These are phyloP conservation scores for Neurospora sp. DNA, from an alignment of 495 filamentous ascomycete species.

Conservation along the genomic window DNA sequence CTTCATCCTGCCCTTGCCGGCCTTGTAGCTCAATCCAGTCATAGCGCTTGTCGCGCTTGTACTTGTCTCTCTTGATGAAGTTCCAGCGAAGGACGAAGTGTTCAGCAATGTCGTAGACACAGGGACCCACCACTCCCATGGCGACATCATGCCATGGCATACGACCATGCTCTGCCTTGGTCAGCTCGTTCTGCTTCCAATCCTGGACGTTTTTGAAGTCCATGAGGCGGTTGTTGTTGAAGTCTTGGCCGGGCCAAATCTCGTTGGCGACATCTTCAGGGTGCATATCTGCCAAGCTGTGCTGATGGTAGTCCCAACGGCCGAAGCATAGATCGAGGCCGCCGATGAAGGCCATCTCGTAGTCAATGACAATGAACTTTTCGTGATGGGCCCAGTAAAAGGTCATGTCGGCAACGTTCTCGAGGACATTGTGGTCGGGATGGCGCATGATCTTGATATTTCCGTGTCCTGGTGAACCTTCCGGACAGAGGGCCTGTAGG, in stretches of 20 bases:
- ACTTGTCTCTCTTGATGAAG: slow-evolving; percentile 93
- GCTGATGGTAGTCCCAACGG: slow-evolving; percentile 80
- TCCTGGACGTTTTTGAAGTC: slow-evolving; percentile 86
- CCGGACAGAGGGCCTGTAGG: slow-evolving; percentile 66
- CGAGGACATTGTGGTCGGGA: slow-evolving; percentile 89
- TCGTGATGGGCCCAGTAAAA: slow-evolving; percentile 99
- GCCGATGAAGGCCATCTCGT: slow-evolving; percentile 80
- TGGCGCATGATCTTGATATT: slow-evolving; percentile 89
- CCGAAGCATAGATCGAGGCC: slow-evolving; percentile 96
- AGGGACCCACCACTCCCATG: slow-evolving; percentile 81
- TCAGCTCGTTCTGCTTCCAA: slow-evolving; percentile 90
- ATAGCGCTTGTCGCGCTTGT: slow-evolving; percentile 71
- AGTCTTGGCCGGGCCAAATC: slow-evolving; percentile 92
- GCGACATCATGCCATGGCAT: slow-evolving; percentile 98
- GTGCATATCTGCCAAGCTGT: slow-evolving; percentile 79
- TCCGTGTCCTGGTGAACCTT: slow-evolving; percentile 66
- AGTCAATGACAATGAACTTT: slow-evolving; percentile 92
- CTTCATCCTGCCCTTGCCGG: slow-evolving; percentile 69
- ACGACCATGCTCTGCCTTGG: slow-evolving; percentile 80
- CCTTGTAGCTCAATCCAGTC: slow-evolving; percentile 79
- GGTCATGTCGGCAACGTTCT: slow-evolving; percentile 92
- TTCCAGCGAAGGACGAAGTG: slow-evolving; percentile 97
- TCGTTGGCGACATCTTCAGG: slow-evolving; percentile 73
- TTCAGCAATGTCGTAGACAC: slow-evolving; percentile 89
- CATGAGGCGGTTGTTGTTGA: slow-evolving; percentile 92